Conservation (phyloP, 73 alveolate species). For the Paramecium primaurelia region DNA sequence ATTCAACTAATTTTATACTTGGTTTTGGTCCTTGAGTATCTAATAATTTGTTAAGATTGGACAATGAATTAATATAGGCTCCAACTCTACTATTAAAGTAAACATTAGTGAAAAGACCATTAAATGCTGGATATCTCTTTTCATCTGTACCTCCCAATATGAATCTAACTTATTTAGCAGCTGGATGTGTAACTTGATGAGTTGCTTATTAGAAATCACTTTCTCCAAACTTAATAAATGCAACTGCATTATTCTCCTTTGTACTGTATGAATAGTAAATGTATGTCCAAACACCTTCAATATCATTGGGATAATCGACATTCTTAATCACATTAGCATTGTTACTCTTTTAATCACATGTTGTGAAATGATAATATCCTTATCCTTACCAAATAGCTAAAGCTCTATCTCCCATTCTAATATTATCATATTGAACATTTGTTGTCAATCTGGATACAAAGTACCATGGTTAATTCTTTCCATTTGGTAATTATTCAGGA, state of each 20-base stretch:
- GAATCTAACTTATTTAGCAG: background rate
- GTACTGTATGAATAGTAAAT: conserved; percentile 1
- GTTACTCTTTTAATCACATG: background rate
- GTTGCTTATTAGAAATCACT: background rate
- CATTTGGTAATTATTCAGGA: background rate
- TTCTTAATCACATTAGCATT: background rate
- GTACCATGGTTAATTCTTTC: conserved; percentile 17
- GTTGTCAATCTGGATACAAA: background rate
- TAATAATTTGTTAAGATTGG: background rate
- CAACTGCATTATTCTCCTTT: background rate
- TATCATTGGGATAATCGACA: background rate
- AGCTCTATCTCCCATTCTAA: conserved; percentile 22
- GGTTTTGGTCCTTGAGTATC: conserved; percentile 30
- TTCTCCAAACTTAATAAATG: background rate
- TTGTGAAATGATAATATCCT: conserved; percentile 8
- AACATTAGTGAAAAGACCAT: background rate
- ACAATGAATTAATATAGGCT: background rate
- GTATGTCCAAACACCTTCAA: conserved; percentile 9
- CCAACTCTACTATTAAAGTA: background rate
- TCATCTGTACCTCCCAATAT: background rate
- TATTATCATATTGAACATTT: background rate
- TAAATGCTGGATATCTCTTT: conserved; percentile 12
- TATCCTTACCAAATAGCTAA: conserved; percentile 9
- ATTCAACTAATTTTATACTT: background rate
- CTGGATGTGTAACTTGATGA: background rate